These are phyloP conservation scores for Arabidopsis lyrata DNA, from an alignment of 441 rosid species.

Conservation along the genomic window DNA sequence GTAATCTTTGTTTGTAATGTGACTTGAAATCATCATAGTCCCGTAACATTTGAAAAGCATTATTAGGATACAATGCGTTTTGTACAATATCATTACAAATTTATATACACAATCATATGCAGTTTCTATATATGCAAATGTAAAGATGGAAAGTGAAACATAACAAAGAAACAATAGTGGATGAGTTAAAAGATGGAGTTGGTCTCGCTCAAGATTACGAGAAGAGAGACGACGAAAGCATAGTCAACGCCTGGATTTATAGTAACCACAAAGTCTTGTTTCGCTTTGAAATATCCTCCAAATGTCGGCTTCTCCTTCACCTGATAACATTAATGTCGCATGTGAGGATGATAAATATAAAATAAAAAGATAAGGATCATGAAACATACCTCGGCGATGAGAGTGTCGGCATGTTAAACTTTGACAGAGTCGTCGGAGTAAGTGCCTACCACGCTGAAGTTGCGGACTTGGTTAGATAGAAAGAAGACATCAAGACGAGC, in stretches of 20 bases:
- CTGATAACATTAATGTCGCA: neutral
- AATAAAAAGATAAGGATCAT: neutral
- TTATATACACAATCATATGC: no score
- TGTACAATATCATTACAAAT: no score
- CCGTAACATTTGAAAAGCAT: neutral
- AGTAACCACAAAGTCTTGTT: conserved; percentile 35
- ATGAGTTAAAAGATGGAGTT: neutral
- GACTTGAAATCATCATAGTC: neutral
- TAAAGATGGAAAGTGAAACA: no score
- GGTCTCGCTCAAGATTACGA: conserved; percentile 38
- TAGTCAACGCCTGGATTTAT: conserved; percentile 40
- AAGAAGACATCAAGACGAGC: conserved; percentile 35
- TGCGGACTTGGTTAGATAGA: conserved; percentile 21
- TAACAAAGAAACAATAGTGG: no score
- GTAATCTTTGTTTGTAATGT: conserved; percentile 8
- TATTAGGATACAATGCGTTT: neutral
- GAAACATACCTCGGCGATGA: conserved; percentile 36
- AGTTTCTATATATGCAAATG: no score
- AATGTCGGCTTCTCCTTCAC: conserved; percentile 36
- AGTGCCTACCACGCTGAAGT: conserved; percentile 39
- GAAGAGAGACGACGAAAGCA: conserved; percentile 39
- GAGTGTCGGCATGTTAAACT: conserved; percentile 14
- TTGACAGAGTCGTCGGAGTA: conserved; percentile 36
- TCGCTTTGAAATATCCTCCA: conserved; percentile 35
- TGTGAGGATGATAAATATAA: neutral